Evolutionary conservation across 2,329 filamentous ascomycete species (phyloP).

Genomic region (Leptographium radiaticola): DNA sequence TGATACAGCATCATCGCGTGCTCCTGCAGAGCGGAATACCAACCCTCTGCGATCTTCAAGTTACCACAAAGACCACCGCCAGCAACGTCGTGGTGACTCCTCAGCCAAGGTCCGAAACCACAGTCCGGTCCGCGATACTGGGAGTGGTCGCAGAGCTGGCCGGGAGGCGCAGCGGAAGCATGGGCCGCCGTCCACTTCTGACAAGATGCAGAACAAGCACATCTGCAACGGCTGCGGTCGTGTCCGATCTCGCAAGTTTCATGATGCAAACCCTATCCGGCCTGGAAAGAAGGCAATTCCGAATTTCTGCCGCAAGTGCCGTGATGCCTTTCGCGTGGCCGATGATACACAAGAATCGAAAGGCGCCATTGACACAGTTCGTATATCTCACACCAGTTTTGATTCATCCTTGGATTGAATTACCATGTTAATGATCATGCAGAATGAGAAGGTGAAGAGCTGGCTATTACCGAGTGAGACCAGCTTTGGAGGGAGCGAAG

Average conservation of each 20-base stretch:
- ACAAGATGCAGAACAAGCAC: constrained; percentile 14
- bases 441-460: background rate
- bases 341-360: constrained; percentile 2
- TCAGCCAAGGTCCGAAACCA: background rate
- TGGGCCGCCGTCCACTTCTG: background rate
- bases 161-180: background rate
- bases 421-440: background rate
- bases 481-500: background rate
- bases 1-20: background rate
- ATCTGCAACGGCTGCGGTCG: constrained; percentile 30
- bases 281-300: constrained; percentile 18
- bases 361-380: background rate
- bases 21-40: background rate
- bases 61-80: background rate
- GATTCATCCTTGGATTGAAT: background rate
- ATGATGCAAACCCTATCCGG: constrained; percentile 20
- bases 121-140: too few species aligned
- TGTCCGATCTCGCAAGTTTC: constrained; percentile 26
- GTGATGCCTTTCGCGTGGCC: background rate
- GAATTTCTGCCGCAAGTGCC: constrained; percentile 24
- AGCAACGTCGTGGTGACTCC: background rate
- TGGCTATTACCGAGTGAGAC: constrained; percentile 1
- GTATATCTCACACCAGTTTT: background rate
- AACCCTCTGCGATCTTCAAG: background rate
- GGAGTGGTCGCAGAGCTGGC: background rate